Conservation (phyloP, 441 rosid species). For the Gossypium trilobum region DNA sequence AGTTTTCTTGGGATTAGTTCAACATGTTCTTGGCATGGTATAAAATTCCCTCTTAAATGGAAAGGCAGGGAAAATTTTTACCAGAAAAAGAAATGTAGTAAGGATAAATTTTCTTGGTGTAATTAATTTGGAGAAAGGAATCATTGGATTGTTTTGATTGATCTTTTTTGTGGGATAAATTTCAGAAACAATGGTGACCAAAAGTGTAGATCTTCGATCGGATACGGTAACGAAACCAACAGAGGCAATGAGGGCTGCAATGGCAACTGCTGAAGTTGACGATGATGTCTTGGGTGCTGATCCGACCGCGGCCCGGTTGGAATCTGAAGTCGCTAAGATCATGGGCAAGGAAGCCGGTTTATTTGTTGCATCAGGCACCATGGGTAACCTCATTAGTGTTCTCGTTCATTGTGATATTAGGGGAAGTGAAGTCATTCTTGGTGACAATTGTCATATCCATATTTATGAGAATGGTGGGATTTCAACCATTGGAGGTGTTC, state of each 20-base stretch:
- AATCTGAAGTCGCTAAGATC: constrained; percentile 61
- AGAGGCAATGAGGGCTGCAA: constrained; percentile 75
- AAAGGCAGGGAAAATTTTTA: not conserved
- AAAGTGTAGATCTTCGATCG: constrained; percentile 77
- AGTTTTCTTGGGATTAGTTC: not conserved
- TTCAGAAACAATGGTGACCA: constrained; percentile 47
- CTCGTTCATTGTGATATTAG: constrained; percentile 78
- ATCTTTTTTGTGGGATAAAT: not conserved
- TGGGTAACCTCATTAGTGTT: constrained; percentile 89
- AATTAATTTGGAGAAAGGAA: not conserved
- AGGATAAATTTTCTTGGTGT: not conserved
- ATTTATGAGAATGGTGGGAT: constrained; percentile 82
- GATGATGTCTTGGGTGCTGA: constrained; percentile 72
- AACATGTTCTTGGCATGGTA: not conserved
- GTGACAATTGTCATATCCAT: constrained; percentile 73
- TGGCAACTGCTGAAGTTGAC: constrained; percentile 84
- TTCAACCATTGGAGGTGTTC: constrained; percentile 82
- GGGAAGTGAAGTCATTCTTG: constrained; percentile 91
- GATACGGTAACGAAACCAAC: constrained; percentile 90
- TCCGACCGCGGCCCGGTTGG: constrained; percentile 58
- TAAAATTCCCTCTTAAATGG: not conserved
- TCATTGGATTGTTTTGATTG: not conserved
- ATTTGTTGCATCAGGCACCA: constrained; percentile 87
- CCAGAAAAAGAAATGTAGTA: not conserved
- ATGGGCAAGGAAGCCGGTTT: constrained; percentile 75